These are phyloP conservation scores for Colletotrichum tanaceti DNA, from an alignment of 2,329 filamentous ascomycete genomes.

Conservation along the genomic window DNA sequence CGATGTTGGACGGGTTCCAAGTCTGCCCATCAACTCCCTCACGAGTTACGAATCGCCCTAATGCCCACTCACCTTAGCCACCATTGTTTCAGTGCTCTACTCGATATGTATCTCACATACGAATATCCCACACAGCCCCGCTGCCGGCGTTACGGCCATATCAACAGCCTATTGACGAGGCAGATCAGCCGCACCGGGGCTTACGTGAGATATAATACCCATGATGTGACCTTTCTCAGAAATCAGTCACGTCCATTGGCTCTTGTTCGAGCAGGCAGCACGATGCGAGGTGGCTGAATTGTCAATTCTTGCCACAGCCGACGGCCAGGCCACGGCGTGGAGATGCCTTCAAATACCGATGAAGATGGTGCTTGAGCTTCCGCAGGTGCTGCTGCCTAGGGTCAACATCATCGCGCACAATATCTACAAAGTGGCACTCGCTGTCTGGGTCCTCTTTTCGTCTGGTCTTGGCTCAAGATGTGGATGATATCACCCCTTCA, in stretches of 20 bases:
- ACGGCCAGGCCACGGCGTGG: background rate
- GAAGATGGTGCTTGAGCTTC: background rate
- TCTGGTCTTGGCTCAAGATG: background rate
- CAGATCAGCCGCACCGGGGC: constrained; percentile 11
- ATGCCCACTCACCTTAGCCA: background rate
- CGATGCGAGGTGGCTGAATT: background rate
- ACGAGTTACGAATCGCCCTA: background rate
- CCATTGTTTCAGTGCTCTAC: background rate
- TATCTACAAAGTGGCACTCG: too few relatives aligned
- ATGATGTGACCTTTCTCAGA: background rate
- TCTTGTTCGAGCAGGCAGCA: background rate
- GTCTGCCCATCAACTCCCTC: background rate
- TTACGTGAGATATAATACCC: constrained; percentile 22
- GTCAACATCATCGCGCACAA: background rate
- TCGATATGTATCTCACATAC: background rate
- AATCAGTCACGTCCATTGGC: background rate
- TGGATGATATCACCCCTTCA: background rate
- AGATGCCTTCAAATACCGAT: background rate
- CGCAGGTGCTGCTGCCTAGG: background rate
- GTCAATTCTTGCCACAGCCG: background rate
- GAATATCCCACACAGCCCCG: too few relatives aligned
- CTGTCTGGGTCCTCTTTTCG: fast-evolving
- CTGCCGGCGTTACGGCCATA: background rate
- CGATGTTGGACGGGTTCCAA: background rate
- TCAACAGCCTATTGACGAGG: background rate